Evolutionary conservation across 169 alveolate species (phyloP).

Genomic region (Miamiensis avidus): DNA sequence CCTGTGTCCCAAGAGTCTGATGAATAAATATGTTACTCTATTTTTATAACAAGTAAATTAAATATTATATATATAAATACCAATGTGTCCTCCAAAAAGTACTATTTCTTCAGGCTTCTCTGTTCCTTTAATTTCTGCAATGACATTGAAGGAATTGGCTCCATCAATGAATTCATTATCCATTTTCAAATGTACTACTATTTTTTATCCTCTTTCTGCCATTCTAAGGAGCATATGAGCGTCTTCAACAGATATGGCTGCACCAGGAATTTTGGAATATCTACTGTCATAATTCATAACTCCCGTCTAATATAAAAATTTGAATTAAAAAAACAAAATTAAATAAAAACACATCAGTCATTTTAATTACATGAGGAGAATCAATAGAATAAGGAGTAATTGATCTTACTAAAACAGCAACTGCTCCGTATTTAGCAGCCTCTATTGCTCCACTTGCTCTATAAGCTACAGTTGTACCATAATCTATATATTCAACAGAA

Average conservation of each 20-base stretch:
- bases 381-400: slow-evolving; percentile 31
- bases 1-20: slow-evolving; percentile 49
- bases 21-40: slow-evolving; percentile 11
- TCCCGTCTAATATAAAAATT: no score
- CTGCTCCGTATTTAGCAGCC: slow-evolving; percentile 41
- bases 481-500: slow-evolving; percentile 23
- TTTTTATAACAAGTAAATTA: neutral
- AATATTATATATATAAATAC: neutral
- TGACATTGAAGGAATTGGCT: slow-evolving; percentile 22
- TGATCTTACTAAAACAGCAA: slow-evolving; percentile 36
- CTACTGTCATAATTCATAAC: no score
- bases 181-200: slow-evolving; percentile 11
- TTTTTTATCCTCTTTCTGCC: slow-evolving; percentile 34
- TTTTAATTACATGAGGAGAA: no score
- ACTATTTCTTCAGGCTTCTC: slow-evolving; percentile 36
- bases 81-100: slow-evolving; percentile 8
- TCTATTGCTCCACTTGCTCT: slow-evolving; percentile 28
- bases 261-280: slow-evolving; percentile 30
- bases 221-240: slow-evolving; percentile 46
- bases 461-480: slow-evolving; percentile 14
- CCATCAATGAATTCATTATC: no score
- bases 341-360: no score
- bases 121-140: no score
- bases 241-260: slow-evolving; percentile 42
- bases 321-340: no score